Conservation (phyloP, 352 stramenopile genomes). For the Sclerospora graminicola region DNA sequence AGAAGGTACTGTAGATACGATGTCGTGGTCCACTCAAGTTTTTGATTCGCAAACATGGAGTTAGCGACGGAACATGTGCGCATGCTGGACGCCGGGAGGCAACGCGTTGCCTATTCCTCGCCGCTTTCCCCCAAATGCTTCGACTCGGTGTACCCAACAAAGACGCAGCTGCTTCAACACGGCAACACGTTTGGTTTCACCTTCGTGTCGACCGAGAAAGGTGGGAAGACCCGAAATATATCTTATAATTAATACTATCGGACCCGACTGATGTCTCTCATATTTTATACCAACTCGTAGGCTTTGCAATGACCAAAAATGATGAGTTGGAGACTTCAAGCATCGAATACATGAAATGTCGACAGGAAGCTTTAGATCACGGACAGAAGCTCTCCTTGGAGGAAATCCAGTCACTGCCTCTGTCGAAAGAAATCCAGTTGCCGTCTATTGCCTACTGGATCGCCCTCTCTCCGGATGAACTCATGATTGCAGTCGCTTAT, state of each 20-base stretch:
- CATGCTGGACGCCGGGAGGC: constrained; percentile 56
- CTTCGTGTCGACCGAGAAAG: constrained; percentile 31
- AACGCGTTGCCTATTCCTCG: constrained; percentile 31
- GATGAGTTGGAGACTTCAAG: constrained; percentile 22
- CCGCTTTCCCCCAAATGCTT: constrained; percentile 20
- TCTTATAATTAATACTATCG: too few species aligned
- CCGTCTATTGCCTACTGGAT: constrained; percentile 35
- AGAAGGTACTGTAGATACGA: too few species aligned
- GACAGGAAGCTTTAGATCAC: constrained; percentile 43
- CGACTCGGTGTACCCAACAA: constrained; percentile 22
- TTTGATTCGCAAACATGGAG: constrained; percentile 23
- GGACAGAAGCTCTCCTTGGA: constrained; percentile 38
- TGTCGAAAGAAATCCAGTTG: constrained; percentile 27
- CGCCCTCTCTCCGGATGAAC: constrained; percentile 41
- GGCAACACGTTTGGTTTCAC: constrained; percentile 49
- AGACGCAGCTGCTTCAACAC: constrained; percentile 44
- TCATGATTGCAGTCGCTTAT: constrained; percentile 41
- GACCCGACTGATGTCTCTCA: neutral
- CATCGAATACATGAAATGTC: constrained; percentile 32
- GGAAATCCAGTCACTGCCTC: constrained; percentile 29
- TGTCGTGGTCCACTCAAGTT: too few species aligned
- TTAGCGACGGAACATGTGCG: constrained; percentile 66
- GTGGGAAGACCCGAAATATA: too few species aligned
- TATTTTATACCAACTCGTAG: constrained; percentile 11
- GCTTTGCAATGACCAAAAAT: constrained; percentile 34